Base-by-base conservation (phyloP, 116 monocot species). In the Dioscorea cayenensis region DNA sequence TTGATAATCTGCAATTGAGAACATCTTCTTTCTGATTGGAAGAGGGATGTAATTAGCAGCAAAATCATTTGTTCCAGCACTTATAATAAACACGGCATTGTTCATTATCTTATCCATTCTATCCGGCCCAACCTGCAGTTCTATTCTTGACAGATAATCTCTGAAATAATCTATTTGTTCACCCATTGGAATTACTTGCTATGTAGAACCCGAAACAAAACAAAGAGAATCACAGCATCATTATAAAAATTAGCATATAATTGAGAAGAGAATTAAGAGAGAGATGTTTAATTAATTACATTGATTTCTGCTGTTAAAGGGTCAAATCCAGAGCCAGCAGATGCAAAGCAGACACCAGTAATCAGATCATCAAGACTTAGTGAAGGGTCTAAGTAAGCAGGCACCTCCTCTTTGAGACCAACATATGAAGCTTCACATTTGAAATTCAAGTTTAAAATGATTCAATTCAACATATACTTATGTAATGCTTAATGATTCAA, bases 41-140 rank as follows among this genome's bases (percentile, higher is more conserved):
- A 85, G 61, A 23, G 80, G 63, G 18, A 81, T 62, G 73, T 81
- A 89, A 67, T 83, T 83, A 11, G 37, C 59, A 18, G 83, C 71
- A 78, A 85, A 89, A 65, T 89, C 89, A 77, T 89, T 89, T 28
- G 89, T 85, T 19, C 89, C 89, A 12, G 83, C 83, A 65, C 89
- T 89, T 9, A 89, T 67, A 29, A 83, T 22, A 72, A 89, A 85
- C 2, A 89, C 28, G 22, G 89, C 75, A 51, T 67, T 60, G 28
- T 38, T 78, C 5, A 89, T 73, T 59, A 85, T 49, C 14, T 80
- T 77, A 51, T 71, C 69, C 13, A 72, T 83, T 49, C 17, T 71
- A 64, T 78, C 36, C 60, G 66, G 63, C 51, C 85, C 89, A 64
- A 85, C 55, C 66, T 72, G 63, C 21, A 71, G 28, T 51, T 77